Percentiles rank a stretch among this genome's conserved stretches.
Conservation (phyloP, 1,284 basidiomycete species). For the Coriolopsis trogii region DNA sequence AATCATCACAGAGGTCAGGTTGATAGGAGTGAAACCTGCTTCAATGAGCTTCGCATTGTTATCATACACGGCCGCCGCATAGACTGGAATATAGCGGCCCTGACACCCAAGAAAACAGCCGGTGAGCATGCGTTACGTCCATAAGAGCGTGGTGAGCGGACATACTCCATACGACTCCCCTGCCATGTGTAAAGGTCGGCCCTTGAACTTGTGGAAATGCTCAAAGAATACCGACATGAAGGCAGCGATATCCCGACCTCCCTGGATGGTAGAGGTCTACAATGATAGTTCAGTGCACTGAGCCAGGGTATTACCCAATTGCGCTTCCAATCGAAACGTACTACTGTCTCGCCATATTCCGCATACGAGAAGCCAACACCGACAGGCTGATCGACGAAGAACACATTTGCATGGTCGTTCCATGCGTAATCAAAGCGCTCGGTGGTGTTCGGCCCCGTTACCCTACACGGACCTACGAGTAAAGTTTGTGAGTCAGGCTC, state of each 20-base stretch:
- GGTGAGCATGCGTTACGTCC: neutral
- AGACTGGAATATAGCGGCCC: conserved; percentile 84
- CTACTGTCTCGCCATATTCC: conserved; percentile 68
- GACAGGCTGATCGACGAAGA: conserved; percentile 71
- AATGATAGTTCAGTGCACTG: neutral
- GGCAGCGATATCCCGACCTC: conserved; percentile 66
- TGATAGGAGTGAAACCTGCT: conserved; percentile 71
- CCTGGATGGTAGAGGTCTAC: conserved; percentile 63
- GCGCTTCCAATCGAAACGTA: conserved; percentile 22
- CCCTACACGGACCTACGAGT: conserved; percentile 38
- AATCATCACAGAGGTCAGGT: conserved; percentile 81
- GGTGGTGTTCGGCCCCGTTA: conserved; percentile 44
- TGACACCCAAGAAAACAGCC: conserved; percentile 29
- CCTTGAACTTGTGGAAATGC: conserved; percentile 66
- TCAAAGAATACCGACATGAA: conserved; percentile 78
- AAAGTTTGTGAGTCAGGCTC: conserved; percentile 47
- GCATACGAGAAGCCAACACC: conserved; percentile 74
- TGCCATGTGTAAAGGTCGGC: conserved; percentile 69
- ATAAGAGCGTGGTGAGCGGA: conserved; percentile 23
- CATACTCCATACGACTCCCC: conserved; percentile 62
- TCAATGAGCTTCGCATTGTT: conserved; percentile 64
- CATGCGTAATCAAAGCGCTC: conserved; percentile 61
- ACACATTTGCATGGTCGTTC: conserved; percentile 70
- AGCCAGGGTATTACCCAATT: neutral
- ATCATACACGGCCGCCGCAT: conserved; percentile 79